phyloP scores from a whole-genome alignment of 192 early-diverging fungal genomes.

The Entomortierella lignicola region DNA sequence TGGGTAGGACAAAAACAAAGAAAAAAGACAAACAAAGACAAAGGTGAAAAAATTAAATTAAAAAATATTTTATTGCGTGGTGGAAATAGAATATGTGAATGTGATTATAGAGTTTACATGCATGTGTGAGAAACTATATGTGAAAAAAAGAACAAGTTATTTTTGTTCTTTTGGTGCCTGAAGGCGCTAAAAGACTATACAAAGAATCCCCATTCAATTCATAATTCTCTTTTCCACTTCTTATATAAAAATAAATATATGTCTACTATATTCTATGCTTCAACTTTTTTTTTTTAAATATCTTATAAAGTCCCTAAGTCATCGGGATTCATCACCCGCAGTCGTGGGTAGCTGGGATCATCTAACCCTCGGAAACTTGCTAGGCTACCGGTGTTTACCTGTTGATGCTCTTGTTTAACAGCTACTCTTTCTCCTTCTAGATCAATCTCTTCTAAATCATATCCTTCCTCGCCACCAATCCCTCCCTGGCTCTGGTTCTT shows the following conservation, averaged over 20 bases:
- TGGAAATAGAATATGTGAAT: no score
- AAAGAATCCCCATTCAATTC: no score
- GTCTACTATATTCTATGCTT: no score
- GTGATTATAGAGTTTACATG: no score
- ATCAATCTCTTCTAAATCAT: neutral
- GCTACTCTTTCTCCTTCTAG: neutral
- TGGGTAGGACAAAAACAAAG: neutral
- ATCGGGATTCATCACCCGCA: conserved; percentile 42
- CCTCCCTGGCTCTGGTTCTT: neutral
- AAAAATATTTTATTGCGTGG: no score
- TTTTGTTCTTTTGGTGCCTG: no score
- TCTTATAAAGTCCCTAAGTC: neutral
- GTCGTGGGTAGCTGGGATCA: conserved; percentile 14
- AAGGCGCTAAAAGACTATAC: no score
- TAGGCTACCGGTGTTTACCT: conserved; percentile 36
- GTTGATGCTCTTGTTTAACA: conserved; percentile 9
- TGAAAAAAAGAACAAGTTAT: no score
- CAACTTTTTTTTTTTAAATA: no score
- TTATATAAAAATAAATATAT: no score
- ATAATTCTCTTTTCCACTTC: no score
- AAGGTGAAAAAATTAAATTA: neutral
- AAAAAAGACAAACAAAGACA: neutral
- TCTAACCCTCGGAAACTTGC: conserved; percentile 31
- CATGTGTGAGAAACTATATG: no score
- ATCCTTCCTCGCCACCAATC: neutral